These are phyloP conservation scores for Endotrypanum monterogeii DNA, from an alignment of 208 protist genomes.

Conservation along the genomic window DNA sequence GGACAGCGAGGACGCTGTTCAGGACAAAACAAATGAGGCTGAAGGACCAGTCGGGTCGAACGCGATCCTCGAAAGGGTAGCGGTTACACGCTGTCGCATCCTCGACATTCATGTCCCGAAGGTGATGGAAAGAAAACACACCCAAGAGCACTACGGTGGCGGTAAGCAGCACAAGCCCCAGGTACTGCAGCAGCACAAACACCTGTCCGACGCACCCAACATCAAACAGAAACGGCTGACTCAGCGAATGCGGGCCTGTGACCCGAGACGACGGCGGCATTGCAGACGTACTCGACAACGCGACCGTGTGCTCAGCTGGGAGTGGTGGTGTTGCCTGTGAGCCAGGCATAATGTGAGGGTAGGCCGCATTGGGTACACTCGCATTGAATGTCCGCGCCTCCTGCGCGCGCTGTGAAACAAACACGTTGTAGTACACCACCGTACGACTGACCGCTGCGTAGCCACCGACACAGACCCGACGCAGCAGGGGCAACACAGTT, in stretches of 20 bases:
- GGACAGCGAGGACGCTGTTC: constrained; percentile 42
- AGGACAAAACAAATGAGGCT: constrained; percentile 50
- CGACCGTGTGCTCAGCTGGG: not conserved
- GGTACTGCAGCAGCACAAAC: constrained; percentile 48
- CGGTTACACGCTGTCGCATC: constrained; percentile 55
- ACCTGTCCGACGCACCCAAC: constrained; percentile 21
- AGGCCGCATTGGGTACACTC: not conserved
- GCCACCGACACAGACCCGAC: not conserved
- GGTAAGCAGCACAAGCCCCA: constrained; percentile 16
- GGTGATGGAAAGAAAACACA: constrained; percentile 2
- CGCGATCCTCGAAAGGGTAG: constrained; percentile 23
- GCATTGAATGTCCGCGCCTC: not conserved
- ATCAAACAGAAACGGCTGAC: constrained; percentile 11
- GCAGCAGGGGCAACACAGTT: not conserved
- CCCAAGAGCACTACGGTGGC: constrained; percentile 14
- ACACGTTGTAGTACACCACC: constrained; percentile 12
- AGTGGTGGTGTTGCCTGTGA: not conserved
- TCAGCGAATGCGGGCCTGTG: not conserved
- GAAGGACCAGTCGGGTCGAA: constrained; percentile 46
- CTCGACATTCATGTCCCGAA: constrained; percentile 7
- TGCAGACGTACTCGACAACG: not conserved
- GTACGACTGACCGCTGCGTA: not conserved
- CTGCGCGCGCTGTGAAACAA: not conserved
- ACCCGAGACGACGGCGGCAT: not conserved
- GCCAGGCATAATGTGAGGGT: not conserved